Conservation (phyloP, 305 asterid species). For the Solanum chacoense region DNA sequence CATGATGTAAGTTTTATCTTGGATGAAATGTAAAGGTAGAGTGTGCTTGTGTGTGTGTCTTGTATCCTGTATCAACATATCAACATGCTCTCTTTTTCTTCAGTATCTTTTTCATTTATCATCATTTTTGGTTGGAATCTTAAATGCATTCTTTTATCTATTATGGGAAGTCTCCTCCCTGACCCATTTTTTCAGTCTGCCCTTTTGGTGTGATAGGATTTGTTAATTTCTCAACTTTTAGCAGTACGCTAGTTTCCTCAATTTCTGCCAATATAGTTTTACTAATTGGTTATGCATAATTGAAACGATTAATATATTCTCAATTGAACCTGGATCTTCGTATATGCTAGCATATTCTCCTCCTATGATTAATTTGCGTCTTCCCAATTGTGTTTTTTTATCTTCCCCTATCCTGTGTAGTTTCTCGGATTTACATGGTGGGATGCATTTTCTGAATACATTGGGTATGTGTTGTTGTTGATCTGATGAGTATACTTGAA, state of each 20-base stretch:
- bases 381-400: neutral
- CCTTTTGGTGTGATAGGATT: neutral
- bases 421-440: neutral
- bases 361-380: neutral
- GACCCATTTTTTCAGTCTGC: neutral
- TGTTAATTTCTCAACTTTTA: neutral
- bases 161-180: neutral
- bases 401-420: neutral
- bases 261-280: neutral
- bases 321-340: neutral
- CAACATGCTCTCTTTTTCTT: neutral
- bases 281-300: neutral
- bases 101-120: neutral
- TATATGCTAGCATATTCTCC: neutral
- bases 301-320: neutral
- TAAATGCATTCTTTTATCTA: neutral
- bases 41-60: neutral
- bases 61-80: neutral
- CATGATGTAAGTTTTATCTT: slow-evolving; percentile 47
- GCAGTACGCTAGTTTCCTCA: neutral
- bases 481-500: neutral
- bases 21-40: slow-evolving; percentile 1
- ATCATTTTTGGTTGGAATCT: neutral
- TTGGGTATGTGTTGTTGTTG: neutral
- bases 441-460: neutral